Evolutionary conservation across 2,329 filamentous ascomycete species (phyloP).

Genomic region (Endoconidiophora polonica): DNA sequence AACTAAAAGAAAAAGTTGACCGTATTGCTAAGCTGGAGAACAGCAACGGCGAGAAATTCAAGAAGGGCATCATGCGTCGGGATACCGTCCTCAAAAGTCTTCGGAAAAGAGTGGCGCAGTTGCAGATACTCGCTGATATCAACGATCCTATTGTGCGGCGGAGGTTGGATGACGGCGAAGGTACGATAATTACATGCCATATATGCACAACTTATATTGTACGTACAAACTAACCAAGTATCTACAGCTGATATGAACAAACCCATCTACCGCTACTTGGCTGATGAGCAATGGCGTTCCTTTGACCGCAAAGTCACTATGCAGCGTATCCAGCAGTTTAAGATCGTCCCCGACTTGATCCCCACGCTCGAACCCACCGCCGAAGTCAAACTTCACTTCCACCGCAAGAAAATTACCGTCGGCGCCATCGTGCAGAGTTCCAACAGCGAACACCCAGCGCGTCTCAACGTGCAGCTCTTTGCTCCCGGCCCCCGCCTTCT

Average conservation of each 20-base stretch:
- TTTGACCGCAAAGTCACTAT: conserved; percentile 64
- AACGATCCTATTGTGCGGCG: conserved; percentile 92
- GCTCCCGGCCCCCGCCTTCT: conserved; percentile 66
- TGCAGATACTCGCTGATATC: conserved; percentile 84
- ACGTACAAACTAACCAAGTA: conserved; percentile 13
- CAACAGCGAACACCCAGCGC: conserved; percentile 56
- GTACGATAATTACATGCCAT: conserved; percentile 32
- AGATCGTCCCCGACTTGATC: conserved; percentile 75
- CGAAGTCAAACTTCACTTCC: conserved; percentile 72
- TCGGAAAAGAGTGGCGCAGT: conserved; percentile 51
- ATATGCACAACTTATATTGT: conserved; percentile 3
- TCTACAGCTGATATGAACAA: conserved; percentile 76
- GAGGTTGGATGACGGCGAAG: conserved; percentile 77
- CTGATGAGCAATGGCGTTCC: conserved; percentile 71
- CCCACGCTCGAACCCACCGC: conserved; percentile 60
- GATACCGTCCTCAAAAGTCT: conserved; percentile 52
- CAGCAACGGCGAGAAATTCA: conserved; percentile 36
- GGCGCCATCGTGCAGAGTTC: conserved; percentile 64
- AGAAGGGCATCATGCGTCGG: conserved; percentile 48
- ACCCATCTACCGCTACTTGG: conserved; percentile 84
- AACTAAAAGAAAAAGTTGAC: conserved; percentile 50
- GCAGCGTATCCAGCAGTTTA: conserved; percentile 76
- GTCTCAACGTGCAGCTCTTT: conserved; percentile 72
- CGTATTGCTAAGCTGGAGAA: conserved; percentile 53
- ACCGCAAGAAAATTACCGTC: conserved; percentile 49